phyloP scores from a whole-genome alignment of 2,329 filamentous ascomycete genomes.

The Paracoccidioides lutzii region DNA sequence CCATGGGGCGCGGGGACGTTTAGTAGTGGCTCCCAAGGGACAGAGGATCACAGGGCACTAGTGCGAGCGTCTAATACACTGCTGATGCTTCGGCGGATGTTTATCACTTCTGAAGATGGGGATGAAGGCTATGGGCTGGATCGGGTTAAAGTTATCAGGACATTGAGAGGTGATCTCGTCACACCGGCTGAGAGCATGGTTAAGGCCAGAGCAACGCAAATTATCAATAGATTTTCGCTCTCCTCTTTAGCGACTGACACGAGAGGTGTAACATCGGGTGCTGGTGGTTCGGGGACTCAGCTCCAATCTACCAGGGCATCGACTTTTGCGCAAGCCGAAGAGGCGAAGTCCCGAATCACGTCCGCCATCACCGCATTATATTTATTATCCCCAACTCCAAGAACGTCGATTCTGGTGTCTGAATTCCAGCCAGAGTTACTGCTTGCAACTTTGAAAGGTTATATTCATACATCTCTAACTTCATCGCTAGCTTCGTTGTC shows the following conservation, averaged over 20 bases:
- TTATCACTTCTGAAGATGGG: constrained; percentile 52
- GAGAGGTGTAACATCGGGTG: constrained; percentile 9
- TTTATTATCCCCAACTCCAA: constrained; percentile 58
- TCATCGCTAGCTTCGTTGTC: constrained; percentile 63
- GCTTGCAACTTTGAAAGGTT: constrained; percentile 63
- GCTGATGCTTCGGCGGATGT: constrained; percentile 59
- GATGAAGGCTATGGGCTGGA: constrained; percentile 68
- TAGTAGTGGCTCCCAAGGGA: constrained; percentile 21
- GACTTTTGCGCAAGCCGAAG: constrained; percentile 53
- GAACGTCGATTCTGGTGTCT: constrained; percentile 32
- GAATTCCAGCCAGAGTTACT: constrained; percentile 56
- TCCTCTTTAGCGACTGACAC: constrained; percentile 35
- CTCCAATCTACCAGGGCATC: constrained; percentile 24
- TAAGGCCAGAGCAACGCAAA: constrained; percentile 60
- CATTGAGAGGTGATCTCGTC: constrained; percentile 56
- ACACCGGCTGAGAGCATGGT: constrained; percentile 60
- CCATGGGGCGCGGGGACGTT: constrained; percentile 17
- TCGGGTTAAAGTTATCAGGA: constrained; percentile 57
- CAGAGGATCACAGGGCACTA: constrained; percentile 62
- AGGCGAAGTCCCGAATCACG: constrained; percentile 58
- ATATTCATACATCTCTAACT: constrained; percentile 68
- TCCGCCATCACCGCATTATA: constrained; percentile 69
- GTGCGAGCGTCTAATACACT: constrained; percentile 73
- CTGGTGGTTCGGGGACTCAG: constrained; percentile 6
- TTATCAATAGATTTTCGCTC: constrained; percentile 73